Base-by-base conservation (phyloP, 1,139 yeast genomes). In the Candida sanyaensis region DNA sequence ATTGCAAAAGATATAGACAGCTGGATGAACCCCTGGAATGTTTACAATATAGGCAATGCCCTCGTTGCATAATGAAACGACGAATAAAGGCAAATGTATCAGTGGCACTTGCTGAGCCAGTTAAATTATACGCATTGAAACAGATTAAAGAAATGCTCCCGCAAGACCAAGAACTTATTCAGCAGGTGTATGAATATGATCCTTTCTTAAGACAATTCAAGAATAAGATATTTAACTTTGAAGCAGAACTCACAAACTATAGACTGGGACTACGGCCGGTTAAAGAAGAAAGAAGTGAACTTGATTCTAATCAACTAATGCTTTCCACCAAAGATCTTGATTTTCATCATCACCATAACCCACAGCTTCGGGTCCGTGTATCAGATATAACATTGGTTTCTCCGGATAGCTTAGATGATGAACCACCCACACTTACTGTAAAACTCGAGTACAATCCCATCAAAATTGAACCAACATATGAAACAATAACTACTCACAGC, bases 51-150 rank as follows among this genome's bases (percentile, higher is more conserved):
- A 28, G 26, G 10, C 41, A 37, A 13, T 37, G 41, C 5, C 32
- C 41, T n/a, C 41, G 41, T 12, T 37, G 41, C 27, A 28, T 37
- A 28, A 37, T 37, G 41, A 37, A 37, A 17, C 31, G 41, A 17
- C 24, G 41, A 27, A 27, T 37, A 9, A 27, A 12, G 27, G 17
- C 31, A 27, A 37, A 37, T 6, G 41, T 37, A 6, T 12, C 41
- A 2, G 32, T 27, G 24, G 12, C 32, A 4, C 31, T 37, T 13
- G 32, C 41, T 3, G 41, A 37, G 9, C 21, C 32, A 3, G 12
- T 37, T 13, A 37, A 37, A 13, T 17, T 37, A 11, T 37, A 37
- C 10, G 41, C 32, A 7, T 37, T 37, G 32, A 37, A 37, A 13
- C 41, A 37, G n/a, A 13, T 37, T 6, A 6, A 37, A 11, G 41